Percentiles rank a stretch among this genome's conserved stretches.
Evolutionary conservation across 2,329 filamentous ascomycete genomes (phyloP).

Genomic region (Calonectria leucothoes): DNA sequence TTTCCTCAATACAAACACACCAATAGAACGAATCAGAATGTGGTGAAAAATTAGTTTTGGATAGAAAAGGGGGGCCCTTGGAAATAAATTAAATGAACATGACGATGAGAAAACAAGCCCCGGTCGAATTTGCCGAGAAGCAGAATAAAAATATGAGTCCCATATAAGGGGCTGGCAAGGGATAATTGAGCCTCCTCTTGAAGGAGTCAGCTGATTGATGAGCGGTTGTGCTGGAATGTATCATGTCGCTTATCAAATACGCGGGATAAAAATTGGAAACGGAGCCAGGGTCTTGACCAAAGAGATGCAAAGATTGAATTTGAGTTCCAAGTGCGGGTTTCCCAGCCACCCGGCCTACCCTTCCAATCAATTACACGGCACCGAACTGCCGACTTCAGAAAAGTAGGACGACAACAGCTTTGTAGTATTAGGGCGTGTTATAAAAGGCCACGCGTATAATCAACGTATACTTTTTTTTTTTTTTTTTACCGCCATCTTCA

Average conservation of each 20-base stretch:
- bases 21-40: background rate
- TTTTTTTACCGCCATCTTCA: no score
- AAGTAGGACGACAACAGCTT: background rate
- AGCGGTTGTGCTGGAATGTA: background rate
- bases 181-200: background rate
- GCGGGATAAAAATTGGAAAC: background rate
- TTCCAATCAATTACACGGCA: background rate
- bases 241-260: background rate
- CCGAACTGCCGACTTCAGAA: background rate
- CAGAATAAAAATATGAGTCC: background rate
- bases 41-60: no score
- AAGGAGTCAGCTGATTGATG: background rate
- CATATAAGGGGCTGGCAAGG: background rate
- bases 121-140: background rate
- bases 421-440: background rate
- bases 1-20: background rate
- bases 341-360: background rate
- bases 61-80: no score
- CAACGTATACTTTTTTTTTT: no score
- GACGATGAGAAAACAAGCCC: background rate
- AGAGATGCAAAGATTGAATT: no score
- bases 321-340: background rate
- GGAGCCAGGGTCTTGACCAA: background rate
- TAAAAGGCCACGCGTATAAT: background rate
- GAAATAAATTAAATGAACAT: background rate